A percentile compares a stretch with the other conserved stretches of the same genome.
These are phyloP conservation scores for Pythium folliculosum DNA, from an alignment of 352 stramenopile genomes.

Conservation along the genomic window DNA sequence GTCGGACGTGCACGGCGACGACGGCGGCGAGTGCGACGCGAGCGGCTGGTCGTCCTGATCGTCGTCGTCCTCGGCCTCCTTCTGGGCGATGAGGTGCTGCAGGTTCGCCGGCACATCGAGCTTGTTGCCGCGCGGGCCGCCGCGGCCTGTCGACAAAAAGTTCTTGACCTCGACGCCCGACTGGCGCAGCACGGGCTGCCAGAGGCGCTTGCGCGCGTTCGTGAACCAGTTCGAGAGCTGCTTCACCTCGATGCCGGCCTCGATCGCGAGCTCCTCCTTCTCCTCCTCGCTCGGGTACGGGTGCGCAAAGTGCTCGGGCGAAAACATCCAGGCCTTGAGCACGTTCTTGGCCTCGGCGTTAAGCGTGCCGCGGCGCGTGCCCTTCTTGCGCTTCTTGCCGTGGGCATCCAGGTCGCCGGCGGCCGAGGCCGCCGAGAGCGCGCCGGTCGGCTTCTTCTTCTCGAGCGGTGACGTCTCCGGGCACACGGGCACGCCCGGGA, in stretches of 20 bases:
- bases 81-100: slow-evolving; percentile 53
- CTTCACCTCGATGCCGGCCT: slow-evolving; percentile 87
- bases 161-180: slow-evolving; percentile 90
- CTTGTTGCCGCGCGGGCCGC: slow-evolving; percentile 77
- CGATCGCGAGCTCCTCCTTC: slow-evolving; percentile 78
- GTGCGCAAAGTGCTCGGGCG: slow-evolving; percentile 84
- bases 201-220: slow-evolving; percentile 86
- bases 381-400: slow-evolving; percentile 71
- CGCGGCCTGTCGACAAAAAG: slow-evolving; percentile 81
- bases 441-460: slow-evolving; percentile 13
- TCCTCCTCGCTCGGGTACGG: slow-evolving; percentile 88
- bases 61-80: slow-evolving; percentile 31
- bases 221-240: slow-evolving; percentile 91
- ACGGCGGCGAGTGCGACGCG: slow-evolving; percentile 8
- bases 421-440: too few relatives aligned
- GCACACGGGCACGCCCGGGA: slow-evolving; percentile 26
- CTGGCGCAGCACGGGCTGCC: slow-evolving; percentile 84
- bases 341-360: slow-evolving; percentile 86
- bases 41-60: not conserved
- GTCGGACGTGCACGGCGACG: slow-evolving; percentile 21
- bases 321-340: slow-evolving; percentile 90
- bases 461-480: slow-evolving; percentile 45
- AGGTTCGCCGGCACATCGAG: slow-evolving; percentile 70
- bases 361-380: slow-evolving; percentile 76
- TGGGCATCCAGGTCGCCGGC: slow-evolving; percentile 26